Percentiles rank a stretch among this genome's conserved stretches.
These are phyloP conservation scores for Dinochytrium kinnereticum DNA, from an alignment of 371 early-diverging fungal genomes.

Conservation along the genomic window DNA sequence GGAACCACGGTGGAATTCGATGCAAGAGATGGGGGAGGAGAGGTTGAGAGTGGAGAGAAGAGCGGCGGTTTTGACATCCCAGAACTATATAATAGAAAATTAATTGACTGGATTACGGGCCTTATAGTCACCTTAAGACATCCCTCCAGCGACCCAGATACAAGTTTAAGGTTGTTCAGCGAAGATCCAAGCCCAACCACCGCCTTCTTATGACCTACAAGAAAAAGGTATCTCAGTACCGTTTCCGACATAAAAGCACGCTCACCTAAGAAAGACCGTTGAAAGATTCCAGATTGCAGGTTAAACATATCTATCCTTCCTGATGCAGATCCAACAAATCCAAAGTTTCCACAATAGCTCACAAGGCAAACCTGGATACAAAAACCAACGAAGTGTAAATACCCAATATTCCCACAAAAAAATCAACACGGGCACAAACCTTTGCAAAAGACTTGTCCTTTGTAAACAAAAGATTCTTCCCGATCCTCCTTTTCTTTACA, in stretches of 20 bases:
- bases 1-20: conserved; percentile 73
- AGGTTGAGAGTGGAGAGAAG: conserved; percentile 70
- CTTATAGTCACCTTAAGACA: conserved; percentile 65
- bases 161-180: conserved; percentile 69
- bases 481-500: conserved; percentile 63
- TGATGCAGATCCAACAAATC: conserved; percentile 75
- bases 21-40: conserved; percentile 68
- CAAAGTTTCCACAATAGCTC: conserved; percentile 92
- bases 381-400: neutral
- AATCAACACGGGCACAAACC: too few species aligned
- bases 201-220: conserved; percentile 75
- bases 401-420: neutral
- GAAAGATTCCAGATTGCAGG: conserved; percentile 88
- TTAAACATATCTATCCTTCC: conserved; percentile 90
- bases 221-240: too few species aligned
- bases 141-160: conserved; percentile 82
- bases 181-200: conserved; percentile 84
- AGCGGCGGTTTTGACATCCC: conserved; percentile 76
- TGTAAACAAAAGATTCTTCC: conserved; percentile 18
- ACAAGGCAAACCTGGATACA: conserved; percentile 64
- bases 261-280: conserved; percentile 64
- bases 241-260: neutral
- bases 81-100: conserved; percentile 57
- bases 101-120: neutral
- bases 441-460: conserved; percentile 5